Evolutionary conservation across 1,284 basidiomycete genomes (phyloP).

Genomic region (Cerrena zonata): DNA sequence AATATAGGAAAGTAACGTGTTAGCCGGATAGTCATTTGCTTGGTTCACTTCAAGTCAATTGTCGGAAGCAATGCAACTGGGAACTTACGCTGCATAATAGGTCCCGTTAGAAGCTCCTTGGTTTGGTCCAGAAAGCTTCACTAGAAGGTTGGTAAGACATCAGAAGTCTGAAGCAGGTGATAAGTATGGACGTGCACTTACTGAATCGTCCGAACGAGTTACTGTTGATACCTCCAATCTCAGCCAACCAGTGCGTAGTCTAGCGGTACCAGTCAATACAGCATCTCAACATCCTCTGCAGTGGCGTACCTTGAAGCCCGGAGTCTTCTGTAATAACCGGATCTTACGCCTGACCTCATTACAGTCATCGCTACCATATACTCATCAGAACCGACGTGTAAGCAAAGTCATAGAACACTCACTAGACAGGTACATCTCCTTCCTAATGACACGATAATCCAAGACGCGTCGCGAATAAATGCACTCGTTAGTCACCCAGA

Average conservation of each 20-base stretch:
- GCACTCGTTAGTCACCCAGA: too few relatives aligned
- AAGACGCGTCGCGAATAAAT: not conserved
- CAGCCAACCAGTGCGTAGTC: slow-evolving; percentile 42
- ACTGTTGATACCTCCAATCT: slow-evolving; percentile 42
- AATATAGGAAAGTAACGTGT: slow-evolving; percentile 2
- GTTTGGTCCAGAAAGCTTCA: slow-evolving; percentile 36
- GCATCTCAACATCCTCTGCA: not conserved
- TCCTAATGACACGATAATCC: slow-evolving; percentile 8
- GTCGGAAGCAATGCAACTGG: not conserved
- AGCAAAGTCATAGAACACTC: slow-evolving; percentile 7
- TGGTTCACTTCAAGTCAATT: not conserved
- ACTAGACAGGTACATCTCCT: slow-evolving; percentile 29
- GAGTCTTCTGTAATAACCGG: slow-evolving; percentile 34
- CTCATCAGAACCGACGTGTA: not conserved
- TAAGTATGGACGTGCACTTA: slow-evolving; percentile 17
- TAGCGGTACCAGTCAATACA: slow-evolving; percentile 15
- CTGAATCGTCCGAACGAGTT: slow-evolving; percentile 45
- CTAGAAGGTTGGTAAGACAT: slow-evolving; percentile 20
- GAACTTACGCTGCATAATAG: slow-evolving; percentile 39
- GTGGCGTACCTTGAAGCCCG: slow-evolving; percentile 36
- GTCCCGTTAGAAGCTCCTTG: slow-evolving; percentile 40
- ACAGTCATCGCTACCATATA: slow-evolving; percentile 36
- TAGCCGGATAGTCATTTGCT: too few relatives aligned
- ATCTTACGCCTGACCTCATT: slow-evolving; percentile 46
- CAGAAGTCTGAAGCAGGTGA: not conserved